Percentiles rank a stretch among this genome's conserved stretches.
phyloP scores from a whole-genome alignment of 2,329 filamentous ascomycete genomes.

The Aquanectria penicillioides region DNA sequence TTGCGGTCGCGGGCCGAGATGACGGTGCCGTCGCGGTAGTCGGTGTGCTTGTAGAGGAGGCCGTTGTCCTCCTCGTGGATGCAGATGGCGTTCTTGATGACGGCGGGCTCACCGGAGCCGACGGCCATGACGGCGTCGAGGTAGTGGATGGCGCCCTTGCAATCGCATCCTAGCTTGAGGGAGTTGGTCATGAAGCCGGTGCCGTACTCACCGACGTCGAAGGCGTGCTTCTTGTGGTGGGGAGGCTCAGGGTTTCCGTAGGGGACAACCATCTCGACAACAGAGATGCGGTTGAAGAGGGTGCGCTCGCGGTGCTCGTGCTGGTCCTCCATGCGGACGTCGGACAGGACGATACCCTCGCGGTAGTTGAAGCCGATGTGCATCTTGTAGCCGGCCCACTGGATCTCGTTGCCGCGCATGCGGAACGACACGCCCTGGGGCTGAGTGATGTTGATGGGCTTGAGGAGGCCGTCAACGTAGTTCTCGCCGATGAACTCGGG shows the following conservation, averaged over 20 bases:
- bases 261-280: slow-evolving; percentile 78
- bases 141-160: slow-evolving; percentile 92
- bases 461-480: slow-evolving; percentile 48
- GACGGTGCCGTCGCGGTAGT: slow-evolving; percentile 68
- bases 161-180: slow-evolving; percentile 82
- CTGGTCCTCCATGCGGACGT: slow-evolving; percentile 70
- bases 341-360: slow-evolving; percentile 76
- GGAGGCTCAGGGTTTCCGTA: slow-evolving; percentile 84
- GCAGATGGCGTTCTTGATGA: slow-evolving; percentile 94
- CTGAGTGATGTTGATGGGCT: slow-evolving; percentile 52
- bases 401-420: slow-evolving; percentile 59
- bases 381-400: slow-evolving; percentile 76
- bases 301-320: slow-evolving; percentile 56
- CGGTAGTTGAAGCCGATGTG: slow-evolving; percentile 77
- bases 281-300: slow-evolving; percentile 73
- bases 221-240: slow-evolving; percentile 84
- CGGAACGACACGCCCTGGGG: slow-evolving; percentile 54
- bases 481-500: slow-evolving; percentile 47
- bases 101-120: slow-evolving; percentile 77
- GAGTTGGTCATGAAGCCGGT: slow-evolving; percentile 88
- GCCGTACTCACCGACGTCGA: slow-evolving; percentile 83
- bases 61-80: slow-evolving; percentile 73
- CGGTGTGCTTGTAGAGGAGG: slow-evolving; percentile 72
- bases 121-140: slow-evolving; percentile 90
- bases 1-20: slow-evolving; percentile 67